Percentiles rank a stretch among this genome's conserved stretches.
Evolutionary conservation across 805 yeast species (phyloP).

Genomic region (Lachancea sp.): DNA sequence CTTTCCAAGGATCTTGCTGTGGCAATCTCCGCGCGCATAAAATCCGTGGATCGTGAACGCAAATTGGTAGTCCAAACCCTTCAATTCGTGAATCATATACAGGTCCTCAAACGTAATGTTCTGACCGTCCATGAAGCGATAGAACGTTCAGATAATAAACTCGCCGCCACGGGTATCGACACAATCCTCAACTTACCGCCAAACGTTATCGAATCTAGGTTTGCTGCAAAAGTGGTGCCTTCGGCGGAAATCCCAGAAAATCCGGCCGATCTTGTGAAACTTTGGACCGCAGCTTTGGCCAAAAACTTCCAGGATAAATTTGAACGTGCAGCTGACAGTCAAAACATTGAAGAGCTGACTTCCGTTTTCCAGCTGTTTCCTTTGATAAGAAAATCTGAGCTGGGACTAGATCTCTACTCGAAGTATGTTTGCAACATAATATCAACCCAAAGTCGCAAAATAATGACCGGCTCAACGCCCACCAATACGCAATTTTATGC

Average conservation of each 20-base stretch:
- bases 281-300: conserved; percentile 56
- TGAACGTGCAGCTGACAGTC: conserved; percentile 56
- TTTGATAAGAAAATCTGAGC: conserved; percentile 59
- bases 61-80: conserved; percentile 55
- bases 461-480: conserved; percentile 44
- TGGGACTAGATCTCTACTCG: conserved; percentile 77
- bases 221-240: conserved; percentile 78
- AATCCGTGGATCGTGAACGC: conserved; percentile 64
- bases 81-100: conserved; percentile 58
- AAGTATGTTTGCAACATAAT: conserved; percentile 80
- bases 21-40: conserved; percentile 61
- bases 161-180: conserved; percentile 67
- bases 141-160: conserved; percentile 53
- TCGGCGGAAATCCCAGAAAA: conserved; percentile 76
- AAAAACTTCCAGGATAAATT: conserved; percentile 56
- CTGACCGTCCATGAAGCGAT: conserved; percentile 63
- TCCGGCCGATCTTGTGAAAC: conserved; percentile 51
- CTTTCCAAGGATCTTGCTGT: conserved; percentile 61
- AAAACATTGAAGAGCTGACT: conserved; percentile 65
- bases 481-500: conserved; percentile 48
- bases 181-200: conserved; percentile 49
- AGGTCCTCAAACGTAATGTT: conserved; percentile 58
- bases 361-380: conserved; percentile 84
- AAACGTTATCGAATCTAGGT: conserved; percentile 51
- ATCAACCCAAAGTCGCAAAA: conserved; percentile 65